Base-by-base conservation (phyloP, 805 yeast genomes). In the Candida takata region DNA sequence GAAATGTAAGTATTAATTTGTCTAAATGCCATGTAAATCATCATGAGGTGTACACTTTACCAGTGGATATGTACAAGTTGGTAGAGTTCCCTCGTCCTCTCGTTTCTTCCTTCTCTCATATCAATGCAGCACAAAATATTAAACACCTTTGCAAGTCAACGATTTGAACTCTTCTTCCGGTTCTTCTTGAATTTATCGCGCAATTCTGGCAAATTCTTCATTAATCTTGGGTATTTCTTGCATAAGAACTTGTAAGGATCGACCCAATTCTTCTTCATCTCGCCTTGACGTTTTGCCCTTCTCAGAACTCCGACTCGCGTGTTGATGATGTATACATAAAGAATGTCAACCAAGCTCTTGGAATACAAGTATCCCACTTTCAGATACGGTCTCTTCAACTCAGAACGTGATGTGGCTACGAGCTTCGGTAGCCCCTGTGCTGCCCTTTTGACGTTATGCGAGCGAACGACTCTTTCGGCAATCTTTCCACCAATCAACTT, bases 401-500 rank as follows among this genome's bases (percentile, higher is more conserved):
- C 38, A 19, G 54, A 56, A 17, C 39, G 44, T 27, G 45, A 37
- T 19, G 52, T 33, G n/a, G 48, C 34, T 50, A 53, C 45, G 10
- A 54, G 32, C 13, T 32, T 30, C 14, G 42, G 37, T 31, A 43
- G 43, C 5, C 47, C 42, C 8, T 35, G 21, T 10, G 48, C 39
- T 21, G 38, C 40, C 19, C 44, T 43, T 13, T 35, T 28, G 4
- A 47, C 35, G 20, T 34, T 39, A 12, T 41, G 36, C 3, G 27
- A 6, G 14, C 36, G 31, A 8, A 37, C 24, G 6, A 40, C 14
- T 5, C 30, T 26, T 24, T 36, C 36, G 40, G 58, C 45, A 49
- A 43, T 57, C 30, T 42, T 56, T 6, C 70, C 70, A 38, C 63
- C 64, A 33, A 64, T 57, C n/a, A 64, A 41, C 23, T 45, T 55